Evolutionary conservation across 2,329 filamentous ascomycete genomes (phyloP).

Genomic region (Fusarium sororula): DNA sequence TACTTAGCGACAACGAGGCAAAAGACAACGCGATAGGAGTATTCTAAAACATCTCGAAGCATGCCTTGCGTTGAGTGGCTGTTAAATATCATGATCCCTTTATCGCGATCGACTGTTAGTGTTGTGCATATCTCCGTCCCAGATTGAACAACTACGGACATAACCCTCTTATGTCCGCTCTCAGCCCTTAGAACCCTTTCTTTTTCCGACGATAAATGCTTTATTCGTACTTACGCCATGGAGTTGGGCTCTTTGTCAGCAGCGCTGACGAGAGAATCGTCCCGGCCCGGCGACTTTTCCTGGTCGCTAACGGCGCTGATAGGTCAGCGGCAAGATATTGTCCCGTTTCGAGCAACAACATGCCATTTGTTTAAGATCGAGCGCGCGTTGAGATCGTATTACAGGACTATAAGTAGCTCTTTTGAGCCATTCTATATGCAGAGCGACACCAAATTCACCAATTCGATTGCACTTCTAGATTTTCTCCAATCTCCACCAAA

Average conservation of each 20-base stretch:
- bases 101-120: fast-evolving
- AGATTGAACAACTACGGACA: fast-evolving
- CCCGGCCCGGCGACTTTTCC: not conserved
- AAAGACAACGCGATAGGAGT: not conserved
- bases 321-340: not conserved
- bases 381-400: not conserved
- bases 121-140: not conserved
- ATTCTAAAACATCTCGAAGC: not conserved
- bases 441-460: fast-evolving
- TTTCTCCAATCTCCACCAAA: not conserved
- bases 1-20: no score
- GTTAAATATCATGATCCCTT: fast-evolving
- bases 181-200: not conserved
- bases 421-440: fast-evolving
- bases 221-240: not conserved
- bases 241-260: not conserved
- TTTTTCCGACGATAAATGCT: fast-evolving
- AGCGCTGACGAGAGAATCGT: not conserved
- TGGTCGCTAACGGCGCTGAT: not conserved
- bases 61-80: fast-evolving
- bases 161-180: not conserved
- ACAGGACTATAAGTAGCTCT: not conserved
- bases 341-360: not conserved
- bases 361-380: no score
- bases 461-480: not conserved